Percentiles rank a stretch among this genome's conserved stretches.
Conservation (phyloP, 1,284 basidiomycete species). For the Cryptococcus floricola region DNA sequence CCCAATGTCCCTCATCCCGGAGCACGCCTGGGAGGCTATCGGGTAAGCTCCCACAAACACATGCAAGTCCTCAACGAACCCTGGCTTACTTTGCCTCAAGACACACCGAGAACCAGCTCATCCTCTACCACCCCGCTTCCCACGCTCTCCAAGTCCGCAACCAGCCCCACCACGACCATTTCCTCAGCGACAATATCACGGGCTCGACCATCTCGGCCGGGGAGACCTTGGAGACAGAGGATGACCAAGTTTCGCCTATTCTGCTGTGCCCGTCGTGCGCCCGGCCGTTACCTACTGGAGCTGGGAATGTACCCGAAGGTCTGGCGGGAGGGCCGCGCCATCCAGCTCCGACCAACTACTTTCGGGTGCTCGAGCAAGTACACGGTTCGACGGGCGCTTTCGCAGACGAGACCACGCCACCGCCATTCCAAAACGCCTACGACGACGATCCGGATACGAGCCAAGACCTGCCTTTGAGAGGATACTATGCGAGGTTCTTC, state of each 20-base stretch:
- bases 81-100: conserved; percentile 12
- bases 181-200: not conserved
- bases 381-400: conserved; percentile 41
- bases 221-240: not conserved
- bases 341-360: conserved; percentile 24
- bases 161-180: conserved; percentile 25
- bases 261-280: not conserved
- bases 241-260: not conserved
- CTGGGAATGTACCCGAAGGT: not conserved
- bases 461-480: conserved; percentile 43
- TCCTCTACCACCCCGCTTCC: conserved; percentile 79
- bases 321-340: not conserved
- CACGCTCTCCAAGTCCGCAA: conserved; percentile 70
- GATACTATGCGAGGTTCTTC: conserved; percentile 68
- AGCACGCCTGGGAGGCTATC: too few species aligned
- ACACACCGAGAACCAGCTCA: conserved; percentile 71
- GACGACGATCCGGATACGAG: conserved; percentile 15
- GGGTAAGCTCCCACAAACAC: too few species aligned
- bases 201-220: not conserved
- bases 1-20: too few species aligned
- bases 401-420: conserved; percentile 13
- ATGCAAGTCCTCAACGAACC: too few species aligned
- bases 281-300: not conserved
- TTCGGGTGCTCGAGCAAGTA: conserved; percentile 41
- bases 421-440: not conserved